These are phyloP conservation scores for Rhodotorula mucilaginosa DNA, from an alignment of 1,284 basidiomycete species.

Conservation along the genomic window DNA sequence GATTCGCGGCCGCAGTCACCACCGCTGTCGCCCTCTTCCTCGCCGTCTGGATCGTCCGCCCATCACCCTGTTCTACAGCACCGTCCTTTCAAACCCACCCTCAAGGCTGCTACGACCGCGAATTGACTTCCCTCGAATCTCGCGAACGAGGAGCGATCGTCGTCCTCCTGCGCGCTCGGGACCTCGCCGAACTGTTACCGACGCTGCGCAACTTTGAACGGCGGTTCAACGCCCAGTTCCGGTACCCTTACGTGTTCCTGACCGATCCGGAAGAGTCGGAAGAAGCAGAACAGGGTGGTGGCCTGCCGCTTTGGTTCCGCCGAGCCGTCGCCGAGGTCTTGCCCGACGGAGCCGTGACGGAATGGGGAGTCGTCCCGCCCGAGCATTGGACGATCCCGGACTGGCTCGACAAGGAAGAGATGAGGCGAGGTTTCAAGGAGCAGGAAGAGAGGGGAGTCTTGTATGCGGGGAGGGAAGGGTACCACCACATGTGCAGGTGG, in stretches of 20 bases:
- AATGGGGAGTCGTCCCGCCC: constrained; percentile 33
- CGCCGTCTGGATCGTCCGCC: constrained; percentile 8
- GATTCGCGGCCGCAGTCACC: background rate
- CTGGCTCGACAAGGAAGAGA: constrained; percentile 30
- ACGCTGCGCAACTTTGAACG: constrained; percentile 42
- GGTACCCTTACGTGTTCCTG: constrained; percentile 44
- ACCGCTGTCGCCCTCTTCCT: constrained; percentile 5
- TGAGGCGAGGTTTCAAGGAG: constrained; percentile 26
- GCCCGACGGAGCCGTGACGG: constrained; percentile 28
- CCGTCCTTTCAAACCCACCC: background rate
- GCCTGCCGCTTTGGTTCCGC: constrained; percentile 32
- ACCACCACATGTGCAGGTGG: constrained; percentile 43
- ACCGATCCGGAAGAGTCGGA: constrained; percentile 29
- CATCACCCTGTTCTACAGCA: background rate
- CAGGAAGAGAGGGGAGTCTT: constrained; percentile 39
- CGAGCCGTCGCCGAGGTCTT: constrained; percentile 16
- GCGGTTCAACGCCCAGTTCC: constrained; percentile 38
- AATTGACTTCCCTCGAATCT: constrained; percentile 9
- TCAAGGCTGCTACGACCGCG: constrained; percentile 14
- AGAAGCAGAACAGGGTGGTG: background rate
- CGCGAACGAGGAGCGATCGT: constrained; percentile 39
- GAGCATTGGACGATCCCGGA: constrained; percentile 41
- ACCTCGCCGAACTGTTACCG: constrained; percentile 37
- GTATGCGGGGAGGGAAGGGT: constrained; percentile 43
- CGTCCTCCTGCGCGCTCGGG: constrained; percentile 35